Conservation (phyloP, 2,329 filamentous ascomycete species). For the Epichloe aotearoae region DNA sequence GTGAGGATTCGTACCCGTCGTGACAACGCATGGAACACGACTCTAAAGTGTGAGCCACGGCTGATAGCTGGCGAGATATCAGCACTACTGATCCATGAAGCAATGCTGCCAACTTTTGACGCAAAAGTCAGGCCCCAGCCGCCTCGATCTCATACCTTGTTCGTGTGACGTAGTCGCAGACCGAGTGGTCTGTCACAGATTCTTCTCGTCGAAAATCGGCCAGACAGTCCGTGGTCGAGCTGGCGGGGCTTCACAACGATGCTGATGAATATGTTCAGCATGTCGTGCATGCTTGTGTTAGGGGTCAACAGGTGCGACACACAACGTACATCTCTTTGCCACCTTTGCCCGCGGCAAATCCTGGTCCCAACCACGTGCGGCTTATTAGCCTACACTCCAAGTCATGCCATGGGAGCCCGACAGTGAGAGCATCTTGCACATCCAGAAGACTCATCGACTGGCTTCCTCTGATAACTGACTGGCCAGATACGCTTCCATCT, state of each 20-base stretch:
- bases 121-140: slow-evolving; percentile 26
- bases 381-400: no score
- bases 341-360: no score
- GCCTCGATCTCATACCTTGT: neutral
- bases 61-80: slow-evolving; percentile 11
- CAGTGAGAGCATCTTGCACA: no score
- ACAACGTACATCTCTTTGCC: no score
- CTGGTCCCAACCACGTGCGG: no score
- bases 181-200: neutral
- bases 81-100: slow-evolving; percentile 25
- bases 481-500: slow-evolving; percentile 11
- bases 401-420: no score
- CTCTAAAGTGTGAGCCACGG: neutral
- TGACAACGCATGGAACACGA: neutral
- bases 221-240: neutral
- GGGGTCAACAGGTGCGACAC: no score
- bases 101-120: slow-evolving; percentile 23
- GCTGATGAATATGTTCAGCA: no score
- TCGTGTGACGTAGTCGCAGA: slow-evolving; percentile 17
- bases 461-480: slow-evolving; percentile 5
- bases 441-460: neutral
- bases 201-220: neutral
- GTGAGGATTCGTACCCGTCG: neutral
- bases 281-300: no score
- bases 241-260: neutral